Base-by-base conservation (phyloP, 2,329 filamentous ascomycete genomes). In the Curvularia verruculosa region DNA sequence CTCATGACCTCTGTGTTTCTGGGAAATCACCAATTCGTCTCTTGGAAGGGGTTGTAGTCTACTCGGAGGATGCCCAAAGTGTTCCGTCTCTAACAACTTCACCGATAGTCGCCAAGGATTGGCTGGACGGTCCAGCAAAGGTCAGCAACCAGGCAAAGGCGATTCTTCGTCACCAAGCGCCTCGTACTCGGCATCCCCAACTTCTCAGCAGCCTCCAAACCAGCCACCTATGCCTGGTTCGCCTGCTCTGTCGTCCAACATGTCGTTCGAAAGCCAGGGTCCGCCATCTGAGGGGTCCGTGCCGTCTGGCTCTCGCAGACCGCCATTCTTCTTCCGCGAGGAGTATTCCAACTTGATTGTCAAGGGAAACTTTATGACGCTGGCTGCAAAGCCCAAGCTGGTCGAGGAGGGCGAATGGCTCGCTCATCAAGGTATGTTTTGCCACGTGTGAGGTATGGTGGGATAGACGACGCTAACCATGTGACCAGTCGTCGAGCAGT, bases 361-460 rank as follows among this genome's bases (percentile, higher is more conserved):
- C 71, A 96, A 94, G 81, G 94, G 94, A 58, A 98, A 97, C 80
- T 97, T 98, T 75, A 92, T 96, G 89, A 97, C 94, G 10, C 80
- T 98, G 58, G 96, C 93, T 70, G 92, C 92, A 48, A 89, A 93
- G 73, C 94, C 94, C 21, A 93, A 94, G 81, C 93, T 95, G 54
- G 91, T 97, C 44, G 94, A 97, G 71, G 87, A 92, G 74, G 94
- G 92, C 65, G 94, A 98, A 78, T 98, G 94, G 94, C 85, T 97
- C 67, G 93, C 93, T 61, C 92, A 97, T 77, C 94, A 97, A 83
- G 88, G 94, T 96, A 83, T 29, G 63, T 59, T 47, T 44, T 39
- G 9, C 23, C 44, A 49, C 31, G 46, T 49, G 46, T 26, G 46
- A 23, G 21, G 34, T 37, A 18, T 24, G 36, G 37, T 24, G 23